These are phyloP conservation scores for Sicyos baderoa DNA, from an alignment of 306 rosid genomes.

Conservation along the genomic window DNA sequence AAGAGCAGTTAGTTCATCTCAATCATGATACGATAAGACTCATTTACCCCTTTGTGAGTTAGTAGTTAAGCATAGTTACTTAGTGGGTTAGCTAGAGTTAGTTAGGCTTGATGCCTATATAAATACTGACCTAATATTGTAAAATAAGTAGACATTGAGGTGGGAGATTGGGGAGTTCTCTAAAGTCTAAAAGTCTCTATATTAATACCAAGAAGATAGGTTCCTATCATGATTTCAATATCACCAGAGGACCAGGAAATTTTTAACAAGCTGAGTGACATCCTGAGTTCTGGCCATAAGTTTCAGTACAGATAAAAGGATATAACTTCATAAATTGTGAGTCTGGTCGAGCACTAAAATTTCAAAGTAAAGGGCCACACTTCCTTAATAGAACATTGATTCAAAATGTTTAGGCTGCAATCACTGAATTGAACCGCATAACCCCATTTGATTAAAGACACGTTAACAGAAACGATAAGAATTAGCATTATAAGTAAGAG, in stretches of 20 bases:
- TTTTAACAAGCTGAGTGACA: background rate
- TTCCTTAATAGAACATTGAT: background rate
- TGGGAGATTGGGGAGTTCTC: too few relatives aligned
- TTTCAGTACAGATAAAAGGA: background rate
- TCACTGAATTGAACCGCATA: background rate
- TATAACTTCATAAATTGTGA: background rate
- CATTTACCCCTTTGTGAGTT: too few relatives aligned
- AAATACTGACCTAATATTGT: too few relatives aligned
- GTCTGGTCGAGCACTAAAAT: background rate
- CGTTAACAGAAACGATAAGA: constrained; percentile 3
- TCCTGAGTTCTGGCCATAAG: background rate
- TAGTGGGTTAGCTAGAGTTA: too few relatives aligned
- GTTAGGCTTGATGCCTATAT: too few relatives aligned
- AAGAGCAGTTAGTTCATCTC: background rate
- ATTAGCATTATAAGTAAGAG: background rate
- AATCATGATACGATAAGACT: background rate
- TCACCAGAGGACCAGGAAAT: background rate
- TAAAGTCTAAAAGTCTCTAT: too few relatives aligned
- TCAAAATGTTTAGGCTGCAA: background rate
- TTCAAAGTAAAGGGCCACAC: constrained; percentile 4
- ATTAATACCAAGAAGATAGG: too few relatives aligned
- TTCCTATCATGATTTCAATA: background rate
- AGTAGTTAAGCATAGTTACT: too few relatives aligned
- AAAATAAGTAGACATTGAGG: too few relatives aligned
- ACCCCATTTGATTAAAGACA: constrained; percentile 3